Evolutionary conservation across 495 filamentous ascomycete species (phyloP).

Genomic region (Xylaria nigripes): DNA sequence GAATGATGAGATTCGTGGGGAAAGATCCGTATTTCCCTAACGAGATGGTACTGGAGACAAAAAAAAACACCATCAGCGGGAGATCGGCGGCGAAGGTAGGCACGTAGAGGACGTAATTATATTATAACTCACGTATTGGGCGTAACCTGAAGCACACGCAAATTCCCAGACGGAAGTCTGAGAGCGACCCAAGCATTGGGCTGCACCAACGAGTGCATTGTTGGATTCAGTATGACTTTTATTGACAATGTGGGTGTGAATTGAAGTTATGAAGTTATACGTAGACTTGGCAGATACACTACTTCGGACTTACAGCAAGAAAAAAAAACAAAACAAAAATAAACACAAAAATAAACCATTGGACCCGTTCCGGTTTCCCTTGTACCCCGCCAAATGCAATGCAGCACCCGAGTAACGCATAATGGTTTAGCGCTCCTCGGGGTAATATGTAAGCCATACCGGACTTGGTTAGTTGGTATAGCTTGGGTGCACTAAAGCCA

Average conservation of each 20-base stretch:
- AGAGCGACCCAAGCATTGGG: conserved; percentile 58
- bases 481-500: too few species aligned
- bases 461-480: not conserved
- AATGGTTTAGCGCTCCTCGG: not conserved
- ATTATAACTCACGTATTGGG: conserved; percentile 61
- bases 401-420: not conserved
- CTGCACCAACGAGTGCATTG: conserved; percentile 41
- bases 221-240: not conserved
- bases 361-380: not conserved
- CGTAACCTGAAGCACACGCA: conserved; percentile 55
- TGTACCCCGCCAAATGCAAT: conserved; percentile 3
- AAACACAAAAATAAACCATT: not conserved
- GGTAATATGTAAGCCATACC: not conserved
- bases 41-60: conserved; percentile 56
- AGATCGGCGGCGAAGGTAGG: conserved; percentile 8
- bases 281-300: too few species aligned
- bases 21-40: conserved; percentile 88
- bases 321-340: not conserved
- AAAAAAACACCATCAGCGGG: not conserved
- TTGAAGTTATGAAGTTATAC: not conserved
- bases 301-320: too few species aligned
- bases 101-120: conserved; percentile 25
- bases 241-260: not conserved
- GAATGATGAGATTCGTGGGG: conserved; percentile 74
- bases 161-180: conserved; percentile 57